phyloP scores from a whole-genome alignment of 805 yeast species.

The Brettanomyces nanus region DNA sequence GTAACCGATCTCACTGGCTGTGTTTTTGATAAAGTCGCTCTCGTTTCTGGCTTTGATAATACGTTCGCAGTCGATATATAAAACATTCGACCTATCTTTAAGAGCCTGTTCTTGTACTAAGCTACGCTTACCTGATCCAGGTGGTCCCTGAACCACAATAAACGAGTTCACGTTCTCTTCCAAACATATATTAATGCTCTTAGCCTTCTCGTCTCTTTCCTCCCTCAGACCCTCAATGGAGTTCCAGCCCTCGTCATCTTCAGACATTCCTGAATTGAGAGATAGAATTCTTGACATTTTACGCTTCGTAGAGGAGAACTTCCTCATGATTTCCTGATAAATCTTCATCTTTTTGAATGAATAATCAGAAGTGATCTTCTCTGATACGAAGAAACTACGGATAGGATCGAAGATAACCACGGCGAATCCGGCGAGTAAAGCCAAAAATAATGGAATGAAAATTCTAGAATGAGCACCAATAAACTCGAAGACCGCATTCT shows the following conservation, averaged over 20 bases:
- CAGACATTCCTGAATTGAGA: not conserved
- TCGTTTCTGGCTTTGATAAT: conserved; percentile 71
- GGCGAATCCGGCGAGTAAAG: conserved; percentile 71
- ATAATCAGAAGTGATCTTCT: conserved; percentile 57
- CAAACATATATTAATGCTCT: conserved; percentile 68
- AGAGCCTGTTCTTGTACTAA: conserved; percentile 64
- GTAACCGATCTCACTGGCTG: conserved; percentile 79
- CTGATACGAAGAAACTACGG: conserved; percentile 68
- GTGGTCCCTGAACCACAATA: conserved; percentile 84
- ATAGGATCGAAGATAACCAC: conserved; percentile 90
- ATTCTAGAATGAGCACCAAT: conserved; percentile 73
- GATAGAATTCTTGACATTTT: conserved; percentile 19
- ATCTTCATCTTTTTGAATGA: conserved; percentile 38
- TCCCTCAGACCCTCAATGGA: conserved; percentile 41
- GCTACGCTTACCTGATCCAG: conserved; percentile 90
- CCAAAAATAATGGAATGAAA: conserved; percentile 71
- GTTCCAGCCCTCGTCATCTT: conserved; percentile 9
- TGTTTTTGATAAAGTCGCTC: conserved; percentile 51
- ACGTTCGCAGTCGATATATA: conserved; percentile 72
- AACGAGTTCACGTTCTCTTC: conserved; percentile 87
- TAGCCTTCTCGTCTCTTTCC: conserved; percentile 60
- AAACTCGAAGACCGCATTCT: conserved; percentile 46
- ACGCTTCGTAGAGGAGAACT: conserved; percentile 20
- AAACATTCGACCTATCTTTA: conserved; percentile 48
- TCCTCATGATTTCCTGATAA: conserved; percentile 28